phyloP scores from a whole-genome alignment of 2,329 filamentous ascomycete genomes.

The Pseudocercospora cruenta region DNA sequence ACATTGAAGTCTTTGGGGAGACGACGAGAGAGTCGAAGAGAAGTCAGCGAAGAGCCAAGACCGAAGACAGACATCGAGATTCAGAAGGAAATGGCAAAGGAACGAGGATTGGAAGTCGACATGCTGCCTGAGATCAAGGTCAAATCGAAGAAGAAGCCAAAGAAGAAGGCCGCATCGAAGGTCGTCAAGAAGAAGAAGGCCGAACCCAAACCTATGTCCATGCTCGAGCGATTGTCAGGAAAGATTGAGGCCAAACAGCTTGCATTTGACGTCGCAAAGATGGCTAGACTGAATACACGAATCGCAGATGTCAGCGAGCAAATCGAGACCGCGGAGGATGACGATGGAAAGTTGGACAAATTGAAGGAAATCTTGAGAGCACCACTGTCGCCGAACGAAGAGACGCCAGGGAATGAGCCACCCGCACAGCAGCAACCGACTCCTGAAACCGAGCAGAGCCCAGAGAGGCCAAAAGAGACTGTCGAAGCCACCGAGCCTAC shows the following conservation, averaged over 20 bases:
- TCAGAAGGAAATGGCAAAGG: neutral
- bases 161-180: neutral
- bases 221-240: neutral
- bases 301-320: constrained; percentile 7
- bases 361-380: neutral
- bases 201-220: neutral
- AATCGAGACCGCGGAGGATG: neutral
- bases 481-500: neutral
- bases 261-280: constrained; percentile 13
- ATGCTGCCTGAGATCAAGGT: neutral
- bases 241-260: constrained; percentile 2
- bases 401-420: neutral
- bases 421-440: neutral
- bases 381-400: neutral
- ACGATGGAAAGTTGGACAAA: neutral
- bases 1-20: neutral
- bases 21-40: neutral
- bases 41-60: neutral
- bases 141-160: neutral
- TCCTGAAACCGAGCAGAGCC: neutral
- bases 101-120: neutral
- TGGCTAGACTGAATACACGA: constrained; percentile 18
- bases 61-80: neutral
- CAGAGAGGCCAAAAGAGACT: neutral
- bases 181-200: constrained; percentile 6